Percentiles rank a stretch among this genome's conserved stretches.
These are phyloP conservation scores for Ogataea trehaloabstinens DNA, from an alignment of 805 yeast species.

Conservation along the genomic window DNA sequence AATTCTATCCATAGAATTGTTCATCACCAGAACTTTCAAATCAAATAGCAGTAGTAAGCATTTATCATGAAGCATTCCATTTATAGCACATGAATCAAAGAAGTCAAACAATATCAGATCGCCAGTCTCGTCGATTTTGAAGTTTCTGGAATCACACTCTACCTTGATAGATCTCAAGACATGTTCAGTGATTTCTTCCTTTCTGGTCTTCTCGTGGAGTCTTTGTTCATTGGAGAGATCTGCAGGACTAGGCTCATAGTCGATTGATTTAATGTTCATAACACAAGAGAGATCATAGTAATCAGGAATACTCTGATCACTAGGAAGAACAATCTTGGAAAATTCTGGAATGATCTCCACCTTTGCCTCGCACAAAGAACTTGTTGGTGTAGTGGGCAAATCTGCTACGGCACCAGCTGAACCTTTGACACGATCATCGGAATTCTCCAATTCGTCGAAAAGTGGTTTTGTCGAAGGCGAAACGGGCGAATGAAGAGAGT, in stretches of 20 bases:
- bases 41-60: constrained; percentile 26
- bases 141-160: constrained; percentile 4
- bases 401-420: not conserved
- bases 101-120: constrained; percentile 25
- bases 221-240: constrained; percentile 18
- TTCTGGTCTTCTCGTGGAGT: constrained; percentile 15
- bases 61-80: constrained; percentile 2
- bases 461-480: constrained; percentile 16
- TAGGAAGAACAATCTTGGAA: constrained; percentile 19
- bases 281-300: constrained; percentile 25
- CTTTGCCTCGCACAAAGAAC: constrained; percentile 19
- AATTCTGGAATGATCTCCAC: constrained; percentile 26
- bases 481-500: constrained; percentile 3
- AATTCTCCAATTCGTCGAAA: constrained; percentile 3
- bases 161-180: constrained; percentile 10
- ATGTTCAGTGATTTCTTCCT: constrained; percentile 22
- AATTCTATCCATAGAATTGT: constrained; percentile 16
- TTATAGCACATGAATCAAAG: constrained; percentile 14
- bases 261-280: constrained; percentile 21
- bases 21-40: constrained; percentile 19
- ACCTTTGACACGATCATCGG: not conserved
- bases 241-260: constrained; percentile 25
- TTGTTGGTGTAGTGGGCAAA: constrained; percentile 2
- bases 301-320: constrained; percentile 12
- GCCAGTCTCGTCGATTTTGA: constrained; percentile 26